phyloP scores from a whole-genome alignment of 768 basidiomycete genomes.

The Tulasnella sp. region DNA sequence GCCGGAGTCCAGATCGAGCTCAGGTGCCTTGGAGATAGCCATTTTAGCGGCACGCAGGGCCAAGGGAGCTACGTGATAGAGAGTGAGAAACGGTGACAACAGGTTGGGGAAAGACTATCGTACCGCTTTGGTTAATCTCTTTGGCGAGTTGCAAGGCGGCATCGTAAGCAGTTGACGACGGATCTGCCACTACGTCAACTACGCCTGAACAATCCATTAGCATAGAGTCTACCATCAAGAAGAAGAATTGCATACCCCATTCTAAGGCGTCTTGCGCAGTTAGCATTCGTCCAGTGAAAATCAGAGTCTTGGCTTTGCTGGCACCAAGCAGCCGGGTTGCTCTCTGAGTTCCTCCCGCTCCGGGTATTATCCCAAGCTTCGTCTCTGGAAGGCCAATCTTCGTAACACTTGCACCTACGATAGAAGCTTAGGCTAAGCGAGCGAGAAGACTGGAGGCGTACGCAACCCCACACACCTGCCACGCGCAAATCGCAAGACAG shows the following conservation, averaged over 20 bases:
- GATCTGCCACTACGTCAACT: conserved; percentile 71
- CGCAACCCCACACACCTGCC: conserved; percentile 56
- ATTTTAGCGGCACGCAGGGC: conserved; percentile 85
- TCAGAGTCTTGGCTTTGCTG: conserved; percentile 78
- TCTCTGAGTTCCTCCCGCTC: conserved; percentile 86
- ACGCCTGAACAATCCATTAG: conserved; percentile 54
- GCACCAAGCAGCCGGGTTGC: conserved; percentile 71
- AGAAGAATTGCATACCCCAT: conserved; percentile 51
- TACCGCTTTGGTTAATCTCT: conserved; percentile 66
- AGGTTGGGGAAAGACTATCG: conserved; percentile 25
- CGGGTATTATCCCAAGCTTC: conserved; percentile 76
- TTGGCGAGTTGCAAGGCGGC: conserved; percentile 66
- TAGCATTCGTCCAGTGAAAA: conserved; percentile 73
- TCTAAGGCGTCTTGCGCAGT: conserved; percentile 64
- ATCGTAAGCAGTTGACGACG: conserved; percentile 60
- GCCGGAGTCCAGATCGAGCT: conserved; percentile 79
- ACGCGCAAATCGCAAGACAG: conserved; percentile 88
- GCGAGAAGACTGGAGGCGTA: background rate
- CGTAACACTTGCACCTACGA: conserved; percentile 47
- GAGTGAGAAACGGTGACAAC: background rate
- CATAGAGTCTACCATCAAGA: conserved; percentile 29
- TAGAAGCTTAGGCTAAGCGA: conserved; percentile 38
- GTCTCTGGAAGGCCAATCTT: conserved; percentile 88
- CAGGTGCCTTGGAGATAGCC: conserved; percentile 75
- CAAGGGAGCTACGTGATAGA: conserved; percentile 60